These are phyloP conservation scores for Mariannaea elegans DNA, from an alignment of 2,329 filamentous ascomycete genomes.

Conservation along the genomic window DNA sequence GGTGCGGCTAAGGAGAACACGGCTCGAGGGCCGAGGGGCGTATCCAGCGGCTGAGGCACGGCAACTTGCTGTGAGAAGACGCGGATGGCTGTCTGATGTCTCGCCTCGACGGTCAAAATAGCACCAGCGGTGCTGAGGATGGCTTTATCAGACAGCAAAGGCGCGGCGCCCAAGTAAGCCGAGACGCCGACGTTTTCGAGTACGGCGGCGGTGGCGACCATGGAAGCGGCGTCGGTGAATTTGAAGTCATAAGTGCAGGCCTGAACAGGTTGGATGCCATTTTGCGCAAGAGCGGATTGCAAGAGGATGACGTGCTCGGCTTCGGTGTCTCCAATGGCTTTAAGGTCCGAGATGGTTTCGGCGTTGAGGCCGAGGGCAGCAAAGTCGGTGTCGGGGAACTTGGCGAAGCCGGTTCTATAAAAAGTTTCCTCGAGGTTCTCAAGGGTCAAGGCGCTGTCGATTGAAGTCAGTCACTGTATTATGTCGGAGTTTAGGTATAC, in stretches of 20 bases:
- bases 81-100: conserved; percentile 79
- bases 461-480: not conserved
- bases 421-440: conserved; percentile 79
- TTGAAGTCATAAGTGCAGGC: conserved; percentile 79
- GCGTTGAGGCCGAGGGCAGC: conserved; percentile 52
- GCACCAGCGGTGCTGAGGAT: conserved; percentile 73
- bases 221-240: conserved; percentile 71
- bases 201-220: conserved; percentile 74
- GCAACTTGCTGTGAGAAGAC: conserved; percentile 64
- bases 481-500: too few species aligned
- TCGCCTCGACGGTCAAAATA: conserved; percentile 77
- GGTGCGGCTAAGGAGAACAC: conserved; percentile 78
- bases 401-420: conserved; percentile 75
- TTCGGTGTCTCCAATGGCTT: conserved; percentile 70
- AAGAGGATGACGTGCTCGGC: conserved; percentile 52
- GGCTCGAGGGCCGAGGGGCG: conserved; percentile 71
- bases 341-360: conserved; percentile 57
- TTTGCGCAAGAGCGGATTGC: conserved; percentile 58
- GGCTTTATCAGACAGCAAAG: conserved; percentile 65
- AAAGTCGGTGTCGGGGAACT: conserved; percentile 73
- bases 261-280: conserved; percentile 71
- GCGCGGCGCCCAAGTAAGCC: conserved; percentile 77
- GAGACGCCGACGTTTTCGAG: conserved; percentile 79
- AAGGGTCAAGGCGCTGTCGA: conserved; percentile 68
- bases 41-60: conserved; percentile 75